Conservation (phyloP, 2,329 filamentous ascomycete species). For the Myotisia sp. region DNA sequence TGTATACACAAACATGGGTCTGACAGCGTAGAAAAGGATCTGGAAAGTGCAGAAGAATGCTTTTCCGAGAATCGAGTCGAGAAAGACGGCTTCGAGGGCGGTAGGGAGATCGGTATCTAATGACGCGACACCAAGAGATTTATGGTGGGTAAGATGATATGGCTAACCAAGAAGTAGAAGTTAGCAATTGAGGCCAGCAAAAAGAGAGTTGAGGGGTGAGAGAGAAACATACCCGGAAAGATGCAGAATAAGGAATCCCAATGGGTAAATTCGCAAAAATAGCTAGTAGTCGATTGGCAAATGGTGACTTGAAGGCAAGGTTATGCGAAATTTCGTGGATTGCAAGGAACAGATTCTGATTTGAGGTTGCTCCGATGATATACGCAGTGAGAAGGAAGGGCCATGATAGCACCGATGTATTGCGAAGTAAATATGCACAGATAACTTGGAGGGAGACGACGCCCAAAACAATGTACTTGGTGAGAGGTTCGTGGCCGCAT, state of each 20-base stretch:
- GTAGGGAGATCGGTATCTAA: slow-evolving; percentile 94
- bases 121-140: slow-evolving; percentile 90
- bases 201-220: not conserved
- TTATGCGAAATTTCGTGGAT: slow-evolving; percentile 99
- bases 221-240: slow-evolving; percentile 58
- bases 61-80: slow-evolving; percentile 87
- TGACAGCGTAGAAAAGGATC: slow-evolving; percentile 94
- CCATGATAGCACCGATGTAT: slow-evolving; percentile 68
- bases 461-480: slow-evolving; percentile 75
- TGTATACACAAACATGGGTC: slow-evolving; percentile 86
- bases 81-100: slow-evolving; percentile 74
- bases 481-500: slow-evolving; percentile 88
- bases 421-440: slow-evolving; percentile 61
- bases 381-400: slow-evolving; percentile 79
- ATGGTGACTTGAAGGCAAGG: slow-evolving; percentile 69
- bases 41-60: slow-evolving; percentile 99
- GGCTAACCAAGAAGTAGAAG: slow-evolving; percentile 40
- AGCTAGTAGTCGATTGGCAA: slow-evolving; percentile 72
- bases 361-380: slow-evolving; percentile 81
- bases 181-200: not conserved
- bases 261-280: slow-evolving; percentile 94
- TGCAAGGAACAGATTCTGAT: slow-evolving; percentile 95
- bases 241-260: slow-evolving; percentile 87
- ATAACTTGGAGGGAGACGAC: slow-evolving; percentile 72
- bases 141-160: slow-evolving; percentile 97